Percentiles rank a stretch among this genome's conserved stretches.
Evolutionary conservation across 2,329 filamentous ascomycete species (phyloP).

Genomic region (Trichoderma semiorbis): DNA sequence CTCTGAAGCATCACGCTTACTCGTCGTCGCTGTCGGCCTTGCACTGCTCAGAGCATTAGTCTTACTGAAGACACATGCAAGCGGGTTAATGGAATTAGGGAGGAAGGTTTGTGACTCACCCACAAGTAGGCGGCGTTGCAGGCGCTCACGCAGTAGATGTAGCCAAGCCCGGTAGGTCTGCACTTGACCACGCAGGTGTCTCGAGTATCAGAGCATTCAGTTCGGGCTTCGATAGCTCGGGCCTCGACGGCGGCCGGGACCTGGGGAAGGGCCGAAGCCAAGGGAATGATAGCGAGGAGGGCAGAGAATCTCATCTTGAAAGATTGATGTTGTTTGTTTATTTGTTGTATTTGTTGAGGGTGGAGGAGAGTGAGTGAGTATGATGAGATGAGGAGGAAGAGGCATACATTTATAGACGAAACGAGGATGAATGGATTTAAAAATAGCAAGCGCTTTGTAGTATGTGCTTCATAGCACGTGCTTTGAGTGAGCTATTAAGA

Average conservation of each 20-base stretch:
- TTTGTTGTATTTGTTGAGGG: background rate
- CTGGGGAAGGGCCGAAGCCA: background rate
- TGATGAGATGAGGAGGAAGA: background rate
- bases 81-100: background rate
- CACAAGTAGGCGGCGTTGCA: background rate
- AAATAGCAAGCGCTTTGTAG: background rate
- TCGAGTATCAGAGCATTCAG: background rate
- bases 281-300: background rate
- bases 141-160: background rate
- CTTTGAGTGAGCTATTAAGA: background rate
- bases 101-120: background rate
- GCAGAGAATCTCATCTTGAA: background rate
- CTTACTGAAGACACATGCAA: background rate
- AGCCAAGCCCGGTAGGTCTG: background rate
- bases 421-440: background rate
- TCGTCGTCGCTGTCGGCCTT: background rate
- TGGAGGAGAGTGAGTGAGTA: background rate
- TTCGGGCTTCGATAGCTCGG: background rate
- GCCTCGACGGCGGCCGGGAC: background rate
- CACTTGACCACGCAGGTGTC: background rate
- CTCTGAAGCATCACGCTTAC: background rate
- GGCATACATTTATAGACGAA: background rate
- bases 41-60: background rate
- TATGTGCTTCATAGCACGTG: background rate
- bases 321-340: background rate